Conservation (phyloP, 1,139 yeast species). For the Yamadazyma sp. region DNA sequence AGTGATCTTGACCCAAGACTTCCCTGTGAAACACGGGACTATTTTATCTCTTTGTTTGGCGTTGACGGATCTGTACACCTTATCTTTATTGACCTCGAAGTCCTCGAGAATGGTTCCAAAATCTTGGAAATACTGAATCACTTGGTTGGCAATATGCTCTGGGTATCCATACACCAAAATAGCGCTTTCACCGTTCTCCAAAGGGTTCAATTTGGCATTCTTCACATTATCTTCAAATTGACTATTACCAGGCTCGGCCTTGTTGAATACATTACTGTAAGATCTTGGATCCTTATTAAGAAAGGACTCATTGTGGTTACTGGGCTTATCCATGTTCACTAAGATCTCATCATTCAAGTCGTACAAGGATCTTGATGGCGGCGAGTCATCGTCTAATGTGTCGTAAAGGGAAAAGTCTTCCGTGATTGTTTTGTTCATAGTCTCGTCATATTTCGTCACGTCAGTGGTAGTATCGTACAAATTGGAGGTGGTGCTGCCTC, state of each 20-base stretch:
- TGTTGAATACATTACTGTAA: conserved; percentile 47
- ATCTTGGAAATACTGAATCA: conserved; percentile 73
- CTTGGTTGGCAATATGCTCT: conserved; percentile 63
- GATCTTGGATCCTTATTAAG: conserved; percentile 48
- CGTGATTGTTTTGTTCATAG: conserved; percentile 27
- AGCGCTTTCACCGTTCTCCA: conserved; percentile 51
- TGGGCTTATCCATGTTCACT: conserved; percentile 29
- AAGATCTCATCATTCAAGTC: conserved; percentile 52
- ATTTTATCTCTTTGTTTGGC: conserved; percentile 18
- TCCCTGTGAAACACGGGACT: conserved; percentile 78
- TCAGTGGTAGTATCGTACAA: conserved; percentile 27
- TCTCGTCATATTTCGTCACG: conserved; percentile 30
- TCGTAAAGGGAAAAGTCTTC: conserved; percentile 30
- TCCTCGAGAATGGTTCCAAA: conserved; percentile 83
- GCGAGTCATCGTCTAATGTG: conserved; percentile 48
- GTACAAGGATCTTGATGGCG: conserved; percentile 62
- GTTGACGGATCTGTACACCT: conserved; percentile 9
- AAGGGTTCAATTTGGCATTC: conserved; percentile 19
- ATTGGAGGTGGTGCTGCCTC: conserved; percentile 17
- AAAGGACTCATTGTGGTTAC: conserved; percentile 31
- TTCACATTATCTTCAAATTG: conserved; percentile 4
- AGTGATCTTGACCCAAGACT: conserved; percentile 86
- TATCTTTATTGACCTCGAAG: conserved; percentile 47
- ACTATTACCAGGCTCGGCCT: conserved; percentile 10
- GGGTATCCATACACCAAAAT: conserved; percentile 90